Evolutionary conservation across 441 rosid species (phyloP), one percentile per base, ranked within the genome.

Genomic region (Omphalea diandra): DNA sequence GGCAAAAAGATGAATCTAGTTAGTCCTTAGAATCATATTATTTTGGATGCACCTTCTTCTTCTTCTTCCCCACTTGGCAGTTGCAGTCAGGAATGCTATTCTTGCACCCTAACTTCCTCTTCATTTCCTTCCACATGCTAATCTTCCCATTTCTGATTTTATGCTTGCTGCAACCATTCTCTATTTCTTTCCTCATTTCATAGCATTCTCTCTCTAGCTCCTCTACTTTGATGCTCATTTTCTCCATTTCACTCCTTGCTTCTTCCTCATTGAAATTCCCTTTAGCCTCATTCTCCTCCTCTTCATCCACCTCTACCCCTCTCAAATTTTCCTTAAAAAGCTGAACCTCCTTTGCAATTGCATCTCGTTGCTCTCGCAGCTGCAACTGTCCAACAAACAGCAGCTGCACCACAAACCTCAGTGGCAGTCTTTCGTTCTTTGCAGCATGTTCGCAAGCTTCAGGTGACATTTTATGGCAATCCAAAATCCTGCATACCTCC

Each of bases 21-120:
- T 52, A 26, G 17, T 20, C 32, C 27, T 20, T 2, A 35, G 10
- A 0, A 56, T 38, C 18, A 53, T 10, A 50, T 50, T n/a, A 57
- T 53, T 64, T 81, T 65, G 85, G 82, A 75, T 85, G 86, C 75
- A 83, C 77, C 88, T 85, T 84, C 82, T 83, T 89, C 81, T 79
- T 89, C 80, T 78, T 89, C 84, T 84, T 84, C 65, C n/a, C n/a
- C 24, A 75, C 79, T 6, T 84, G 94, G 75, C 80, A 85, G 62
- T 80, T 75, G 40, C 75, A 82, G 49, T 90, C 84, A 65, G 67
- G 56, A 36, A 81, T 68, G 63, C 76, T 80, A 33, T 72, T 78
- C 57, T 68, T 65, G 85, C 98, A 94, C 41, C 97, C 91, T 17
- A 91, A 78, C 72, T 88, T 94, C 73, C 97, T 94, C 84, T 91